Conservation (phyloP, 345 rosid genomes). For the Populus alba region DNA sequence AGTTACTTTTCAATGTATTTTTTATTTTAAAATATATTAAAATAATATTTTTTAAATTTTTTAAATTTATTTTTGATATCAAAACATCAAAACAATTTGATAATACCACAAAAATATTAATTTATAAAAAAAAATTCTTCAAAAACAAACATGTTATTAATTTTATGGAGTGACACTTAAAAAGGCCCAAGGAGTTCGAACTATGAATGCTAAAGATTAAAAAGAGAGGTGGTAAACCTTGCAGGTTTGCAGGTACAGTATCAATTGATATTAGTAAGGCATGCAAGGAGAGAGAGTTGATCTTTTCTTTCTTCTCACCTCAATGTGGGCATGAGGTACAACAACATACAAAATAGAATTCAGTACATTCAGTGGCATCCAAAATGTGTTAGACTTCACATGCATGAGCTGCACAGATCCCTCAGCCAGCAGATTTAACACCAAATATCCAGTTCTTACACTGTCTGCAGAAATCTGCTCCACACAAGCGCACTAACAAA, state of each 20-base stretch:
- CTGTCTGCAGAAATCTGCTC: not conserved
- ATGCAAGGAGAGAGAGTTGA: not conserved
- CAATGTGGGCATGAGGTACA: constrained; percentile 10
- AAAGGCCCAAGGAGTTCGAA: no score
- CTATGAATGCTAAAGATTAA: not conserved
- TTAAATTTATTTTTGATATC: no score
- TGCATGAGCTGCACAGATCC: not conserved
- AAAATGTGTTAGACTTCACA: not conserved
- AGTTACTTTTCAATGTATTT: no score
- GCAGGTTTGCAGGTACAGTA: not conserved
- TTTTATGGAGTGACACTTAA: no score
- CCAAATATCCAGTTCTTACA: constrained; percentile 1
- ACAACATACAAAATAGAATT: not conserved
- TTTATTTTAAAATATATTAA: no score
- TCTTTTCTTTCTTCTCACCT: constrained; percentile 10
- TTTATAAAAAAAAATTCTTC: no score
- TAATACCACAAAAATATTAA: no score
- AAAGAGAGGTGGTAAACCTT: not conserved
- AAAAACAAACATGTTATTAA: no score
- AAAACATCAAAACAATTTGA: no score
- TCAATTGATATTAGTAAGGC: not conserved
- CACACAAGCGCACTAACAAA: not conserved
- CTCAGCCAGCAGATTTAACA: not conserved
- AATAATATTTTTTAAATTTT: no score
- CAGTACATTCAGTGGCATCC: not conserved